These are phyloP conservation scores for Candida tibetensis DNA, from an alignment of 805 yeast genomes.

Conservation along the genomic window DNA sequence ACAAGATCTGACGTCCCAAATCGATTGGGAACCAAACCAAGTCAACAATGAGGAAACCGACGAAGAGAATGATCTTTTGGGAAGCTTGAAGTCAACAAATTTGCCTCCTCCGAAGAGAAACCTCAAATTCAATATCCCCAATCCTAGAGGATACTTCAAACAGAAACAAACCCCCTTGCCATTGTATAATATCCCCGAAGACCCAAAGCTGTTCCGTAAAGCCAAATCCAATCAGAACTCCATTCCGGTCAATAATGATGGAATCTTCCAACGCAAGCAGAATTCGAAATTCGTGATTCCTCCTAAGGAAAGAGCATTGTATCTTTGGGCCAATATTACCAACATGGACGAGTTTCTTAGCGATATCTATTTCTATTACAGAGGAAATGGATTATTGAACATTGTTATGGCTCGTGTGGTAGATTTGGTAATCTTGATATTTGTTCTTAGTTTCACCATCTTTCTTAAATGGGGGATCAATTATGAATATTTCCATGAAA, in stretches of 20 bases:
- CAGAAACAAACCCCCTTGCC: conserved; percentile 12
- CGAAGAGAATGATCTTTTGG: conserved; percentile 3
- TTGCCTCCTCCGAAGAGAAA: conserved; percentile 7
- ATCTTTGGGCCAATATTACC: conserved; percentile 96
- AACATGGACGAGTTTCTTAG: conserved; percentile 83
- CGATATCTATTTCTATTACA: conserved; percentile 79
- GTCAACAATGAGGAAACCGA: conserved; percentile 1
- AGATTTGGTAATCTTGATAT: conserved; percentile 71
- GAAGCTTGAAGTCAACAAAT: background rate
- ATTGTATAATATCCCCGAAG: conserved; percentile 12
- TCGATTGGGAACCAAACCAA: conserved; percentile 2
- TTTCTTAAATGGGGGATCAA: conserved; percentile 83
- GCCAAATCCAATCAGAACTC: conserved; percentile 1
- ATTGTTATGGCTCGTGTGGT: conserved; percentile 64
- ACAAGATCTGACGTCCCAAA: background rate
- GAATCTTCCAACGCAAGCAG: conserved; percentile 2
- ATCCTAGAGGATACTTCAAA: conserved; percentile 7
- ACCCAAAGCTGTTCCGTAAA: conserved; percentile 20
- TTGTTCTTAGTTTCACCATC: conserved; percentile 75
- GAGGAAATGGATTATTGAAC: conserved; percentile 81
- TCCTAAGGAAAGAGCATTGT: conserved; percentile 71
- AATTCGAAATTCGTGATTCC: conserved; percentile 26
- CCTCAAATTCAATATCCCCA: conserved; percentile 13
- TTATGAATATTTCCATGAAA: conserved; percentile 33
- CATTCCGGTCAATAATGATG: background rate